phyloP scores from a whole-genome alignment of 179 eudicot species.

The Beta macrorhiza region DNA sequence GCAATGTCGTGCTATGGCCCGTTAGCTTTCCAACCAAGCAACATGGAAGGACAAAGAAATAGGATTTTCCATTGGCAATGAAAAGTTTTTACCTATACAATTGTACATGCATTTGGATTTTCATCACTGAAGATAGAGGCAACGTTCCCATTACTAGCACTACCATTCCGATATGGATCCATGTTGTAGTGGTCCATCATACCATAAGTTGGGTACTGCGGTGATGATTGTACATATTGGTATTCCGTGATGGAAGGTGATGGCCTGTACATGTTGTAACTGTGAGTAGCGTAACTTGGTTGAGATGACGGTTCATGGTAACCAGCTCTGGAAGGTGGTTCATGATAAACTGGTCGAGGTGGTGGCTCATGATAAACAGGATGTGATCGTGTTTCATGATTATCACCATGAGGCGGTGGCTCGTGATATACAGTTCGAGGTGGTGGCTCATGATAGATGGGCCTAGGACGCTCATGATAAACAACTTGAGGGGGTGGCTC shows the following conservation, averaged over 20 bases:
- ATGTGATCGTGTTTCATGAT: conserved; percentile 21
- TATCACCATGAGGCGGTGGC: conserved; percentile 14
- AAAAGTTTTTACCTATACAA: conserved; percentile 38
- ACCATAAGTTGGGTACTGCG: conserved; percentile 36
- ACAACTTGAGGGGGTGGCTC: conserved; percentile 9
- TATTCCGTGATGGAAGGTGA: conserved; percentile 56
- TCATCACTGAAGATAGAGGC: conserved; percentile 80
- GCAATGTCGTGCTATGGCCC: conserved; percentile 21
- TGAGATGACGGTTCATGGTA: conserved; percentile 35
- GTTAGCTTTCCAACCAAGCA: conserved; percentile 24
- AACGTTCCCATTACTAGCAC: conserved; percentile 46
- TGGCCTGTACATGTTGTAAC: conserved; percentile 56
- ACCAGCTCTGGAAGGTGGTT: conserved; percentile 22
- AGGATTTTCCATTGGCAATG: conserved; percentile 15
- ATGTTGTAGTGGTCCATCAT: conserved; percentile 40
- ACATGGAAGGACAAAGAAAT: conserved; percentile 21
- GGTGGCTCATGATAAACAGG: conserved; percentile 17
- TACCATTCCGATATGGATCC: conserved; percentile 40
- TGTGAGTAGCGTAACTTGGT: conserved; percentile 41
- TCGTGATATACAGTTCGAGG: conserved; percentile 21
- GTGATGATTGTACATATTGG: conserved; percentile 48
- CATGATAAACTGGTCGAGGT: conserved; percentile 17
- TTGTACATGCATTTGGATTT: conserved; percentile 91
- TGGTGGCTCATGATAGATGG: conserved; percentile 26
- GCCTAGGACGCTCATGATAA: conserved; percentile 26